Evolutionary conservation across 2,329 filamentous ascomycete species (phyloP).

Genomic region (Fragosphaeria purpurea): DNA sequence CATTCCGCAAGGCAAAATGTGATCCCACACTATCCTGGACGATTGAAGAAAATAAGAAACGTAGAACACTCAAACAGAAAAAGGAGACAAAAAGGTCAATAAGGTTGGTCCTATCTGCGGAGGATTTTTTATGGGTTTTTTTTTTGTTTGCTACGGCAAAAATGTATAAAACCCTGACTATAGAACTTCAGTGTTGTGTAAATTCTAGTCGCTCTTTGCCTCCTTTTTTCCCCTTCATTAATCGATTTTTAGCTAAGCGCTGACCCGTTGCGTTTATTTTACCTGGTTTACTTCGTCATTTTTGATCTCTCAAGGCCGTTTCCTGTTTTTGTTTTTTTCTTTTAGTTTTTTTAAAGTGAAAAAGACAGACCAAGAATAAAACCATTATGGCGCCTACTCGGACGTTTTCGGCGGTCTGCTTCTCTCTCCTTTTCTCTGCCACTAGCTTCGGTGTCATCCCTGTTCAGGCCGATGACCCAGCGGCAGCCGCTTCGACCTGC

Average conservation of each 20-base stretch:
- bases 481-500: conserved; percentile 9
- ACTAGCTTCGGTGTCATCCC: neutral
- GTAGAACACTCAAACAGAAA: neutral
- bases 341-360: neutral
- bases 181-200: neutral
- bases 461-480: neutral
- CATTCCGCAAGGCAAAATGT: neutral
- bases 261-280: neutral
- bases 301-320: neutral
- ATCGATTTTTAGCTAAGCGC: too few relatives aligned
- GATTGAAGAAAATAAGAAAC: neutral
- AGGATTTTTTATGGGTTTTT: too few relatives aligned
- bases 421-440: neutral
- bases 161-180: neutral
- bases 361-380: neutral
- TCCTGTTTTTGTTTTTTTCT: neutral
- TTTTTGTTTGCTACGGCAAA: neutral
- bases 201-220: neutral
- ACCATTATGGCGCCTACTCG: neutral
- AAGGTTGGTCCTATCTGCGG: too few relatives aligned
- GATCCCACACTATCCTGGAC: neutral
- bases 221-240: neutral
- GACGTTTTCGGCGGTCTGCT: neutral
- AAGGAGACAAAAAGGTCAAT: neutral
- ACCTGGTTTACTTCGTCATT: neutral